Evolutionary conservation across 176 grass and related monocot genomes (phyloP).

Genomic region (Ensete ventricosum): DNA sequence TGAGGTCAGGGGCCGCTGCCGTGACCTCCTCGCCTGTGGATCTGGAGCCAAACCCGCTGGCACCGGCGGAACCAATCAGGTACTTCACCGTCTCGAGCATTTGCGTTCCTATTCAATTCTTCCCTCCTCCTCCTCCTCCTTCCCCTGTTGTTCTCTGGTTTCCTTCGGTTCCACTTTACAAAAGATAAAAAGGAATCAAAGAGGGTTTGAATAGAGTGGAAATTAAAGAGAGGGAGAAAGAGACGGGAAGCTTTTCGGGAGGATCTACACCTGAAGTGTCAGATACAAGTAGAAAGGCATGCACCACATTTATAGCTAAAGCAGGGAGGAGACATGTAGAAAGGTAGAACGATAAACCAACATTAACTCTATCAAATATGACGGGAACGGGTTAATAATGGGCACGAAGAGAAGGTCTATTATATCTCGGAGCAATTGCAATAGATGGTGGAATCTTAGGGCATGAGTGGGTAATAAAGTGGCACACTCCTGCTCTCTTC

Average conservation of each 20-base stretch:
- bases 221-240: background rate
- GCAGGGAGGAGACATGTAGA: background rate
- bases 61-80: constrained; percentile 57
- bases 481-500: background rate
- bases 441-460: background rate
- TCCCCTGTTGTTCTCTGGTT: background rate
- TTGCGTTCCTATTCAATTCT: background rate
- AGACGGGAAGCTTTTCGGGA: background rate
- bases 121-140: background rate
- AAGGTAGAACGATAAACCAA: background rate
- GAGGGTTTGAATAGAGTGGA: background rate
- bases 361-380: background rate
- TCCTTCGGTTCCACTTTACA: no score
- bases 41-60: constrained; percentile 71
- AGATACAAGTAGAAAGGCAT: constrained; percentile 17
- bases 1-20: constrained; percentile 24
- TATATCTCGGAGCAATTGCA: background rate
- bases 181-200: background rate
- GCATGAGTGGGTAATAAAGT: constrained; percentile 6
- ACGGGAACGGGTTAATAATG: background rate
- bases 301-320: constrained; percentile 40
- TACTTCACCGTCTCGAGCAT: constrained; percentile 70
- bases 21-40: constrained; percentile 70
- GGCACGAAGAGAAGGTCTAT: background rate
- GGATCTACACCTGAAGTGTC: background rate